Percentiles rank a stretch among this genome's conserved stretches.
These are phyloP conservation scores for Sphaerulina vaccinii DNA, from an alignment of 2,329 filamentous ascomycete species.

Conservation along the genomic window DNA sequence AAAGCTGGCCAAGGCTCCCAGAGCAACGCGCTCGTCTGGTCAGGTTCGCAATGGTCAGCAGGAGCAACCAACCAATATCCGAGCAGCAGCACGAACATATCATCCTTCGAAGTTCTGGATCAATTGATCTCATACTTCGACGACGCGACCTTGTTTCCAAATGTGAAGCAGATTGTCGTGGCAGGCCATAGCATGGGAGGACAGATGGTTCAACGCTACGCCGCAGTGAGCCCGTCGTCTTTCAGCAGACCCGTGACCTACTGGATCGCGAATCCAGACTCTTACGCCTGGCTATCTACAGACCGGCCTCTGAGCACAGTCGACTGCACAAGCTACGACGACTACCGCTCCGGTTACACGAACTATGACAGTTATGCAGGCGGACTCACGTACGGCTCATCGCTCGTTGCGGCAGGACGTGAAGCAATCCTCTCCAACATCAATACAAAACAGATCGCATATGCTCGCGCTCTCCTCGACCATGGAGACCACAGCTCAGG, in stretches of 20 bases:
- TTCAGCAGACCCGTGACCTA: slow-evolving; percentile 32
- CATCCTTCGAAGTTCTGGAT: slow-evolving; percentile 37
- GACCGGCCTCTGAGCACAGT: slow-evolving; percentile 32
- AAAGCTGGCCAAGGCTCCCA: slow-evolving; percentile 31
- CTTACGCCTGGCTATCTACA: slow-evolving; percentile 35
- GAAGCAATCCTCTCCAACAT: slow-evolving; percentile 34
- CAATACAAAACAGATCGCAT: slow-evolving; percentile 36
- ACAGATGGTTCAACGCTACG: slow-evolving; percentile 38
- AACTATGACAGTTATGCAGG: slow-evolving; percentile 31
- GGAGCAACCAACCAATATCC: slow-evolving; percentile 39
- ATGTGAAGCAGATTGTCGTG: slow-evolving; percentile 39
- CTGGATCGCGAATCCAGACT: slow-evolving; percentile 40
- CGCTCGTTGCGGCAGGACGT: slow-evolving; percentile 30
- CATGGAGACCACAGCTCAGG: slow-evolving; percentile 35
- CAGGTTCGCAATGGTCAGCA: slow-evolving; percentile 35
- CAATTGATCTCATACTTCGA: slow-evolving; percentile 36
- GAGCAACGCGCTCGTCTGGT: slow-evolving; percentile 37
- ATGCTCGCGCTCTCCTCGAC: slow-evolving; percentile 37
- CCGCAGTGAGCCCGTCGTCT: slow-evolving; percentile 30
- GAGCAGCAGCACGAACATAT: slow-evolving; percentile 20
- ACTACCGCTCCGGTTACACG: slow-evolving; percentile 36
- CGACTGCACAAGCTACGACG: slow-evolving; percentile 35
- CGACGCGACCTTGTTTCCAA: slow-evolving; percentile 34
- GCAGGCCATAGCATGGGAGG: slow-evolving; percentile 39
- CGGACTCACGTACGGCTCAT: slow-evolving; percentile 28